These are phyloP conservation scores for Spinellus fusiger DNA, from an alignment of 192 early-diverging fungal species.

Conservation along the genomic window DNA sequence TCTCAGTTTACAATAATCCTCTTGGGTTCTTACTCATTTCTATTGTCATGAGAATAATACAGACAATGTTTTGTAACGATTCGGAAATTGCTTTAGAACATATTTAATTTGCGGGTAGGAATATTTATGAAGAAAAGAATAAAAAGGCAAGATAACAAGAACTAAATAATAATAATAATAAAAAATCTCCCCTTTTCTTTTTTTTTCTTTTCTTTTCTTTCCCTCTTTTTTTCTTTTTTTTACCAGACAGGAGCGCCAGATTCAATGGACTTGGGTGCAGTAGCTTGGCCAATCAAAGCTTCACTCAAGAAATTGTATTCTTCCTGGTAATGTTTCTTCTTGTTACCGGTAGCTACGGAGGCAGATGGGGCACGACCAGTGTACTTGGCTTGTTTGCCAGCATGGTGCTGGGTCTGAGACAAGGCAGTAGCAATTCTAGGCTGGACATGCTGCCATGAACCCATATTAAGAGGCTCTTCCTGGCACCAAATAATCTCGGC, in stretches of 20 bases:
- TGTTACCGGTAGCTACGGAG: slow-evolving; percentile 87
- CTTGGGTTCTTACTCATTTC: too few relatives aligned
- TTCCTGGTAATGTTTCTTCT: slow-evolving; percentile 89
- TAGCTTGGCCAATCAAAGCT: slow-evolving; percentile 65
- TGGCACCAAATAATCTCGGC: slow-evolving; percentile 91
- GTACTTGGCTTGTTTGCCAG: slow-evolving; percentile 35
- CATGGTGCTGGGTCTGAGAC: slow-evolving; percentile 65
- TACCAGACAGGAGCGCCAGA: slow-evolving; percentile 67
- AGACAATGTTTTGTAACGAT: too few relatives aligned
- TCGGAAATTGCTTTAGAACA: too few relatives aligned
- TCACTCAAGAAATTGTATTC: slow-evolving; percentile 67
- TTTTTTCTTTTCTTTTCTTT: slow-evolving; percentile 3
- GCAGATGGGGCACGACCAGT: slow-evolving; percentile 89
- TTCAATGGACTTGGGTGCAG: slow-evolving; percentile 60
- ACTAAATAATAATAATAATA: neutral
- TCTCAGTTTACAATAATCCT: too few relatives aligned
- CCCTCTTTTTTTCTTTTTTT: slow-evolving; percentile 5
- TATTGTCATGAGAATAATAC: too few relatives aligned
- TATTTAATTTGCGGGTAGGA: too few relatives aligned
- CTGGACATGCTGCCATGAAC: slow-evolving; percentile 84
- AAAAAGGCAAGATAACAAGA: slow-evolving; percentile 3
- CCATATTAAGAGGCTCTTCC: slow-evolving; percentile 94
- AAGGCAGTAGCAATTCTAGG: slow-evolving; percentile 82
- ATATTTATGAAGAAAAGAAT: neutral
- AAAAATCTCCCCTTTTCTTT: neutral